A percentile compares a stretch with the other conserved stretches of the same genome.
Conservation (phyloP, 2,329 filamentous ascomycete species). For the Dactylellina drechsleri region DNA sequence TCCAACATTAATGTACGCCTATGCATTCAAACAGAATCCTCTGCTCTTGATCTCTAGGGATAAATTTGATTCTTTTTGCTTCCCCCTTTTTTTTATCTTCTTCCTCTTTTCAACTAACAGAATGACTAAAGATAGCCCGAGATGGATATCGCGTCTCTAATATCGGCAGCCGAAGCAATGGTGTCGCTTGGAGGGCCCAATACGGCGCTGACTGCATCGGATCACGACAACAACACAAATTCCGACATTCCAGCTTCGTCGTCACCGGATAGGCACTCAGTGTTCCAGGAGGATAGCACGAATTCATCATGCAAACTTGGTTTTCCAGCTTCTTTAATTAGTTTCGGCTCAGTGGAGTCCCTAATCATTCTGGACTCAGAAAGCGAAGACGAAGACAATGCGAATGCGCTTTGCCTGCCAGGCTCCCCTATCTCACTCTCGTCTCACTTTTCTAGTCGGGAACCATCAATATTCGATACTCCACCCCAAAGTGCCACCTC, state of each 20-base stretch:
- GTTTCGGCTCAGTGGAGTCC: not conserved
- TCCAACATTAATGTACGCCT: too few relatives aligned
- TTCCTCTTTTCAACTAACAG: not conserved
- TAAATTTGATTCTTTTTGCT: too few relatives aligned
- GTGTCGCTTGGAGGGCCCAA: constrained; percentile 1
- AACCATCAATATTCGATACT: constrained; percentile 29
- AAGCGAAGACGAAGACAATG: constrained; percentile 12
- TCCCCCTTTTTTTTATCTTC: not conserved
- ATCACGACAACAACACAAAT: constrained; percentile 9
- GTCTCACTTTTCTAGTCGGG: constrained; percentile 10
- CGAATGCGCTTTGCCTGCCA: not conserved
- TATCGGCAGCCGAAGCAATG: constrained; percentile 6
- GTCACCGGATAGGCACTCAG: too few relatives aligned
- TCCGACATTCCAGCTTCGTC: not conserved
- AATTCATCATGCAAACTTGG: too few relatives aligned
- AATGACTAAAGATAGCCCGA: not conserved
- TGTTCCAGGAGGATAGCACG: too few relatives aligned
- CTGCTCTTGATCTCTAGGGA: too few relatives aligned
- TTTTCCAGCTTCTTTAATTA: too few relatives aligned
- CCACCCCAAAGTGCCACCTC: constrained; percentile 24
- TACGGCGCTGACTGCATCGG: not conserved
- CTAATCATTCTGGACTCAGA: constrained; percentile 34
- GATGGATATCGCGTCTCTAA: constrained; percentile 19
- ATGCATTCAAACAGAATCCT: too few relatives aligned
- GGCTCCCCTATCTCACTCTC: constrained; percentile 11